Conservation (phyloP, 805 yeast genomes). For the Wickerhamiella shivajii region DNA sequence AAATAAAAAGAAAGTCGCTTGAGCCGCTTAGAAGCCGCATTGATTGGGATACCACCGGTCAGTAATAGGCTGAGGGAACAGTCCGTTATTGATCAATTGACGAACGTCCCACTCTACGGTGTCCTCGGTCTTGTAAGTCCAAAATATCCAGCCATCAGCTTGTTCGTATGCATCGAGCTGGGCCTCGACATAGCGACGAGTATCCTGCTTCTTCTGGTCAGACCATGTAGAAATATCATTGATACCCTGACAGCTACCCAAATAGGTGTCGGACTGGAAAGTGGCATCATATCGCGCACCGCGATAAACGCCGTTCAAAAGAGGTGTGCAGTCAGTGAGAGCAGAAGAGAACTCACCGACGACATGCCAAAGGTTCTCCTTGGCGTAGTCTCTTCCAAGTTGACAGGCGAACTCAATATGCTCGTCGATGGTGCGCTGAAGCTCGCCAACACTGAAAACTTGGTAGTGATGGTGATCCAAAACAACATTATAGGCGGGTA, state of each 20-base stretch:
- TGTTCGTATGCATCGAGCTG: constrained; percentile 71
- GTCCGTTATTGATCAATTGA: constrained; percentile 38
- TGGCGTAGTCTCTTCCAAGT: constrained; percentile 31
- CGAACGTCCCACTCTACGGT: constrained; percentile 74
- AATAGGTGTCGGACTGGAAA: constrained; percentile 29
- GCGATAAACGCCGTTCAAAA: constrained; percentile 73
- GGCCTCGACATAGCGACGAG: constrained; percentile 66
- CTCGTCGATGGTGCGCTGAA: constrained; percentile 40
- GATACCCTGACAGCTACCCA: constrained; percentile 46
- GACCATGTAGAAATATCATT: constrained; percentile 42
- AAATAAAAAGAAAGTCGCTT: too few relatives aligned
- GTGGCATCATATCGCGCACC: constrained; percentile 68
- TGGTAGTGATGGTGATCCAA: constrained; percentile 85
- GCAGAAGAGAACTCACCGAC: constrained; percentile 86
- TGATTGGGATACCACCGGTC: constrained; percentile 55
- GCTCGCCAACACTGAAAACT: constrained; percentile 53
- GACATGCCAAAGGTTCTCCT: constrained; percentile 56
- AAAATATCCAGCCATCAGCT: constrained; percentile 70
- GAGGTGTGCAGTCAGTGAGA: constrained; percentile 70
- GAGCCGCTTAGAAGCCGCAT: constrained; percentile 29
- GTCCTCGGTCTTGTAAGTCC: constrained; percentile 81
- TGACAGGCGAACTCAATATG: constrained; percentile 41
- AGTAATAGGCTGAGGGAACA: constrained; percentile 67
- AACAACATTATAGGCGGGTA: constrained; percentile 38
- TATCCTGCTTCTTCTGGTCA: constrained; percentile 35